These are phyloP conservation scores for Erodium moschatum DNA, from an alignment of 441 rosid species.

Conservation along the genomic window DNA sequence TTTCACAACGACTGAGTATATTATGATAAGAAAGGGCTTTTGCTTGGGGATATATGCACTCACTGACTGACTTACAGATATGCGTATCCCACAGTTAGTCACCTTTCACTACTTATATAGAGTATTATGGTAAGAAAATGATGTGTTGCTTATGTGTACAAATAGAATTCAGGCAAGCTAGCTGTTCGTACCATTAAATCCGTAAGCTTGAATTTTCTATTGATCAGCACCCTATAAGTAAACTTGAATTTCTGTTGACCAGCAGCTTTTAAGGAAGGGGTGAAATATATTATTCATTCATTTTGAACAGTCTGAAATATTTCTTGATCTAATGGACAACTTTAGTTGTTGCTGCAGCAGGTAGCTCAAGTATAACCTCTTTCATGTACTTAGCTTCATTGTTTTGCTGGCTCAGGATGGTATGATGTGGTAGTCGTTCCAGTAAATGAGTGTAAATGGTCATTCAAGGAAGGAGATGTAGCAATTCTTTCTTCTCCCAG, in stretches of 20 bases:
- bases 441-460: constrained; percentile 71
- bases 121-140: neutral
- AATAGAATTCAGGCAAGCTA: neutral
- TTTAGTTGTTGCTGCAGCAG: neutral
- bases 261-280: too few species aligned
- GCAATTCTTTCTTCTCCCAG: constrained; percentile 76
- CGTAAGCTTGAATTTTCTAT: neutral
- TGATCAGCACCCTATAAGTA: neutral
- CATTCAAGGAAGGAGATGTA: constrained; percentile 96
- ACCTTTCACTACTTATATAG: neutral
- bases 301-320: neutral
- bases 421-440: constrained; percentile 78
- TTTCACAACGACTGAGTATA: neutral
- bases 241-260: too few species aligned
- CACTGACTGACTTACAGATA: neutral
- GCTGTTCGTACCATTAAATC: neutral
- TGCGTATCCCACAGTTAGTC: neutral
- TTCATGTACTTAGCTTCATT: neutral
- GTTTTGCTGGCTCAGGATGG: constrained; percentile 55
- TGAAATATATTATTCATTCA: neutral
- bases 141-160: neutral
- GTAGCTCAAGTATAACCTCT: neutral
- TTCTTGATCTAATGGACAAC: neutral
- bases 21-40: neutral
- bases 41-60: neutral